These are phyloP conservation scores for Gaertneriomyces sp. DNA, from an alignment of 192 early-diverging fungal genomes.

Conservation along the genomic window DNA sequence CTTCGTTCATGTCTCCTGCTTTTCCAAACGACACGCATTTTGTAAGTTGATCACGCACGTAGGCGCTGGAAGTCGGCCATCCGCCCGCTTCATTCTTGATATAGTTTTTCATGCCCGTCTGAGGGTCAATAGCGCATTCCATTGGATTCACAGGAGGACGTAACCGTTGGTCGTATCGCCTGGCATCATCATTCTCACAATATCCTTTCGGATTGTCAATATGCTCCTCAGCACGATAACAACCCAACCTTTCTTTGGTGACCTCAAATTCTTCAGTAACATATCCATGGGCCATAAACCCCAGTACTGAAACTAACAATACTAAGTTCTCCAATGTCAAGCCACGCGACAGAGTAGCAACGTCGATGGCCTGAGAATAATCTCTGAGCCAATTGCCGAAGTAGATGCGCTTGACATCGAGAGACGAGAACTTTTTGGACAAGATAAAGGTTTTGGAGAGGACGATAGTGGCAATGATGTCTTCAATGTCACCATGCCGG, in stretches of 20 bases:
- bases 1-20: constrained; percentile 21
- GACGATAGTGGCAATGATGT: constrained; percentile 1
- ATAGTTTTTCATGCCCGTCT: constrained; percentile 31
- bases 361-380: constrained; percentile 32
- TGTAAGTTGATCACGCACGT: constrained; percentile 17
- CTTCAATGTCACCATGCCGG: constrained; percentile 33
- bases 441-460: background rate
- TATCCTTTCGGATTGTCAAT: constrained; percentile 36
- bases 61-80: constrained; percentile 31
- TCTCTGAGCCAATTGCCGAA: constrained; percentile 34
- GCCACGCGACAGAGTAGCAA: constrained; percentile 27
- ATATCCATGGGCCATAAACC: constrained; percentile 24
- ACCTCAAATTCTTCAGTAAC: constrained; percentile 31
- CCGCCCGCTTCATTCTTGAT: constrained; percentile 30
- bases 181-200: constrained; percentile 17
- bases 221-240: constrained; percentile 32
- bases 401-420: constrained; percentile 25
- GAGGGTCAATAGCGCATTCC: constrained; percentile 24
- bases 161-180: constrained; percentile 15
- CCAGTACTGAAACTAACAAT: constrained; percentile 24
- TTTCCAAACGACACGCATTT: constrained; percentile 9
- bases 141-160: constrained; percentile 24
- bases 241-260: constrained; percentile 26
- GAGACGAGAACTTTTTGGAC: constrained; percentile 22
- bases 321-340: constrained; percentile 15